phyloP scores from a whole-genome alignment of 106 monocot species.

The Platanthera guangdongensis region DNA sequence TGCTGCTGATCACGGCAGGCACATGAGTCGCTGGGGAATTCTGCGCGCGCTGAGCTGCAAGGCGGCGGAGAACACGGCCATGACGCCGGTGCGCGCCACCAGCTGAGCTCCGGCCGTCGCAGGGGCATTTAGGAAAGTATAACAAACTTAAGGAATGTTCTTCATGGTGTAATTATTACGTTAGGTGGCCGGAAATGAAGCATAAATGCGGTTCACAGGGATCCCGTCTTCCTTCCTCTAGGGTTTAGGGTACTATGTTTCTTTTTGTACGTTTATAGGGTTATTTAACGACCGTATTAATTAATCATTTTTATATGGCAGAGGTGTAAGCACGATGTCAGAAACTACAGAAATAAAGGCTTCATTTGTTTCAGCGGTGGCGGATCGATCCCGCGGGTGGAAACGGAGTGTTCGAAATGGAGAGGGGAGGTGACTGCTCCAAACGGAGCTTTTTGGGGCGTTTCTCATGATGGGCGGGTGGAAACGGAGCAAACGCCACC shows the following conservation, averaged over 20 bases:
- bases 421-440: too few species aligned
- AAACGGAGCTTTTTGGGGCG: too few species aligned
- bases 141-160: neutral
- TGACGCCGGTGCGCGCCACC: neutral
- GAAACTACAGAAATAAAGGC: neutral
- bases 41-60: conserved; percentile 12
- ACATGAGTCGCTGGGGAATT: conserved; percentile 3
- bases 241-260: neutral
- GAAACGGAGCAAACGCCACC: too few species aligned
- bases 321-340: neutral
- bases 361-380: too few species aligned
- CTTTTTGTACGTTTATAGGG: neutral
- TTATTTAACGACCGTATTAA: neutral
- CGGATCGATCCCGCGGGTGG: too few species aligned
- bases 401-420: too few species aligned
- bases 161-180: neutral
- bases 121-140: neutral
- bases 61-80: conserved; percentile 2
- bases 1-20: neutral
- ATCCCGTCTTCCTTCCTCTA: neutral
- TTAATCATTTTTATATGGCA: neutral
- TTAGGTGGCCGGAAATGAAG: neutral
- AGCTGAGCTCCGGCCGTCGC: neutral
- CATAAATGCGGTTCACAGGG: neutral
- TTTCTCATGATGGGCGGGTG: too few species aligned